Conservation (phyloP, 495 filamentous ascomycete species). For the Penicillium subrubescens region DNA sequence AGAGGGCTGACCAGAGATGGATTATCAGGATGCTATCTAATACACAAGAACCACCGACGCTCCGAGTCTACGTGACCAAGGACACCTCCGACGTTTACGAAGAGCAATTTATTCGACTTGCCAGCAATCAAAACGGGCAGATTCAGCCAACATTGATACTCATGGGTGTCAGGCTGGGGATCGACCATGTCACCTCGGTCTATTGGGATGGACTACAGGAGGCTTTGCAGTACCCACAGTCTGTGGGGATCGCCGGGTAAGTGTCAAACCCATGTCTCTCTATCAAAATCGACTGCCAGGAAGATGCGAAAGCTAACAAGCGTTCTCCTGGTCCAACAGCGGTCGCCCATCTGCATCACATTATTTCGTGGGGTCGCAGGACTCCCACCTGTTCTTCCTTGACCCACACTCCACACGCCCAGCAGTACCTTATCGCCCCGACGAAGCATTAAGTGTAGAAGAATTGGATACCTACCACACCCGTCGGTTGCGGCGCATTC, state of each 20-base stretch:
- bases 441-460: constrained; percentile 60
- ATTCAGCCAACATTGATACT: constrained; percentile 88
- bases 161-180: constrained; percentile 84
- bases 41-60: constrained; percentile 52
- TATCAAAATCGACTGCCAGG: background rate
- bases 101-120: constrained; percentile 77
- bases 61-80: constrained; percentile 86
- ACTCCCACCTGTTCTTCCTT: constrained; percentile 86
- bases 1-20: constrained; percentile 22
- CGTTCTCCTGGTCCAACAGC: constrained; percentile 41
- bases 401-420: constrained; percentile 86
- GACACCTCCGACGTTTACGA: constrained; percentile 92
- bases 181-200: constrained; percentile 87
- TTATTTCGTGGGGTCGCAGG: constrained; percentile 97
- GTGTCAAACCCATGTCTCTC: constrained; percentile 23
- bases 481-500: constrained; percentile 75
- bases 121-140: constrained; percentile 59
- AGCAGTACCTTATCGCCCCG: constrained; percentile 58
- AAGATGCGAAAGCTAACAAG: constrained; percentile 9
- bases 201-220: constrained; percentile 90
- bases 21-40: constrained; percentile 68
- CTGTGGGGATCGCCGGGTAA: constrained; percentile 94
- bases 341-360: constrained; percentile 93
- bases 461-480: constrained; percentile 89
- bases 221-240: constrained; percentile 80